These are phyloP conservation scores for Coriaria nepalensis DNA, from an alignment of 306 rosid species.

Conservation along the genomic window DNA sequence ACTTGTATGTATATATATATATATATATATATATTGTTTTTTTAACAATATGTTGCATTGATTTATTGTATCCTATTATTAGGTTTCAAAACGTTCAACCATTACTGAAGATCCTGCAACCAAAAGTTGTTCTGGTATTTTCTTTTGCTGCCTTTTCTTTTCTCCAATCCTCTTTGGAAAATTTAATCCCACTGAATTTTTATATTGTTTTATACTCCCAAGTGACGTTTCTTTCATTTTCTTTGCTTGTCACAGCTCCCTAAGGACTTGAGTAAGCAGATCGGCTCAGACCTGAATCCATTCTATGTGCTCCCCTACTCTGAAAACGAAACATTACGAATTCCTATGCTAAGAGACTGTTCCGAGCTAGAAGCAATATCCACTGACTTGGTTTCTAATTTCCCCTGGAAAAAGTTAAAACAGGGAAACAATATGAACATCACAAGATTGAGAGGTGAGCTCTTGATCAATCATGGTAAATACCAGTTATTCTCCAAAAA, in stretches of 20 bases:
- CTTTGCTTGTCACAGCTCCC: conserved; percentile 39
- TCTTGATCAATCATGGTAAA: conserved; percentile 32
- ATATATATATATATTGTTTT: no score
- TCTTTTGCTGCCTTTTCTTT: conserved; percentile 1
- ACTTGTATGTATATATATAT: no score
- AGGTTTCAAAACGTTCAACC: conserved; percentile 51
- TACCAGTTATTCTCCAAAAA: conserved; percentile 26
- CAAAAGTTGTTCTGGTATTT: conserved; percentile 57
- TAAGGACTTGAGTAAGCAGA: conserved; percentile 29
- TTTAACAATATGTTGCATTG: no score
- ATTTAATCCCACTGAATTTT: not conserved
- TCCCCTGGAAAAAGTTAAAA: conserved; percentile 43
- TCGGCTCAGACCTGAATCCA: conserved; percentile 23
- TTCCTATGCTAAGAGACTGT: conserved; percentile 34
- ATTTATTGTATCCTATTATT: conserved; percentile 9
- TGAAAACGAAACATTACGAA: conserved; percentile 30
- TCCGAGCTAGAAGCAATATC: conserved; percentile 39
- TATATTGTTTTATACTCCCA: no score
- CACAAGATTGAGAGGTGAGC: conserved; percentile 53
- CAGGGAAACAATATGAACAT: conserved; percentile 33
- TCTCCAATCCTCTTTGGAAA: conserved; percentile 4
- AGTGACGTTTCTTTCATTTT: conserved; percentile 2
- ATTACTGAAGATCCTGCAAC: conserved; percentile 41
- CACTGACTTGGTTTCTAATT: conserved; percentile 45
- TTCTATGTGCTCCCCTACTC: conserved; percentile 34